Evolutionary conservation across 2,329 filamentous ascomycete species (phyloP), one percentile per base, ranked within the genome.

Genomic region (Botrytis sinoallii): DNA sequence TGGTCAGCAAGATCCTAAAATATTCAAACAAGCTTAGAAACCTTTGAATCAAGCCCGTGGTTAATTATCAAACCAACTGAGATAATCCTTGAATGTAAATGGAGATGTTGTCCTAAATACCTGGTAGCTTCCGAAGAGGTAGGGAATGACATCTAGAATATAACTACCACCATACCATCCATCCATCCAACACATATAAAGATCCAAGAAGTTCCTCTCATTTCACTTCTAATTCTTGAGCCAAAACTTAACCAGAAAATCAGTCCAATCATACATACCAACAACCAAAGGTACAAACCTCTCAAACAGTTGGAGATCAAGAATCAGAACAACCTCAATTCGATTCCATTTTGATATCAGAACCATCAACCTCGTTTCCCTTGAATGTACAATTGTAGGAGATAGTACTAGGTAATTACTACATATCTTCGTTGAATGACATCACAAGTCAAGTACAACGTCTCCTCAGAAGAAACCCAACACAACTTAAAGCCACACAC

Each of bases 111-210:
- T 55, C 4, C 48, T 3, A 55, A 55, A 25, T n/a, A 29, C n/a
- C 52, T 29, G 29, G 52, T 18, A 55, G 12, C 7, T 40, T 63
- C 60, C 35, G n/a, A 29, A 29, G 1, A 29, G 52, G 52, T 29
- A 57, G n/a, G 52, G n/a, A 29, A 29, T 40, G 35, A 9, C 22
- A 42, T 42, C 35, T 63, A 29, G n/a, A 18, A 18, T 16, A 57
- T 29, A 29, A 57, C 52, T 57, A 32, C 52, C 52, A 57, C 52
- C 52, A 57, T 57, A n/a, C 35, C 6, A 63, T n/a, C 40, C 6
- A 63, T n/a, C 40, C 14, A 42, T 42, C 35, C 12, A 35, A 52
- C 65, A 67, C 65, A 57, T 68, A 68, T 68, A 68, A 68, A 68
- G 66, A 68, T 57, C 48, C 14, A 42, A 25, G 7, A 25, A 3